phyloP scores from a whole-genome alignment of 2,329 filamentous ascomycete species.

The Paecilomyces formosus region DNA sequence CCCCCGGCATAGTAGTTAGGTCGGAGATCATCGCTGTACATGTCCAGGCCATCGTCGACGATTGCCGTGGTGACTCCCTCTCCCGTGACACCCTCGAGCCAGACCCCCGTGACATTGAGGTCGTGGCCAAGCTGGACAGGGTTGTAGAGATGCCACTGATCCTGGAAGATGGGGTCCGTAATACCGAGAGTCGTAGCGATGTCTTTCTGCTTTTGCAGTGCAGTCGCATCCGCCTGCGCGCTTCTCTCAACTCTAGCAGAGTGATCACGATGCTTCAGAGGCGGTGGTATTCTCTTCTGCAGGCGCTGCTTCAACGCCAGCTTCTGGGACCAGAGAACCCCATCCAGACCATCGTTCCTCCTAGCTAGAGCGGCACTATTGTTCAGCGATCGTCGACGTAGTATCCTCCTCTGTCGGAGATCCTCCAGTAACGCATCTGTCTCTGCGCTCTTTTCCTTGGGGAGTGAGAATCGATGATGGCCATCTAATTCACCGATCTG shows the following conservation, averaged over 20 bases:
- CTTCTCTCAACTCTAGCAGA: constrained; percentile 16
- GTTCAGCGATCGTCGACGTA: constrained; percentile 41
- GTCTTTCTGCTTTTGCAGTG: constrained; percentile 51
- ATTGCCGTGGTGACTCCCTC: constrained; percentile 85
- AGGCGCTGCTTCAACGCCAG: constrained; percentile 57
- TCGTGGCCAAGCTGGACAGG: constrained; percentile 74
- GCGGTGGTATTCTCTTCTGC: constrained; percentile 49
- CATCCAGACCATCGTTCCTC: constrained; percentile 55
- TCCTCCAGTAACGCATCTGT: constrained; percentile 46
- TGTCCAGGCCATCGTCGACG: constrained; percentile 91
- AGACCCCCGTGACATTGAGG: constrained; percentile 91
- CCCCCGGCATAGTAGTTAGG: constrained; percentile 90
- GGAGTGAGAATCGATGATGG: constrained; percentile 80
- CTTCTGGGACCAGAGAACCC: constrained; percentile 73
- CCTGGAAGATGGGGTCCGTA: constrained; percentile 78
- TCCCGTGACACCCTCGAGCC: constrained; percentile 85
- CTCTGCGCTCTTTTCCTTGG: constrained; percentile 48
- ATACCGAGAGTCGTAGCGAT: constrained; percentile 66
- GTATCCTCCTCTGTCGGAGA: constrained; percentile 53
- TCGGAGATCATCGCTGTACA: constrained; percentile 87
- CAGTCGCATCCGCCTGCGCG: constrained; percentile 29
- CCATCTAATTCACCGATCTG: constrained; percentile 67
- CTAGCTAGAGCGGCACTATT: constrained; percentile 8
- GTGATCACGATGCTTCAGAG: constrained; percentile 30
- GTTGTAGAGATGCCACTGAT: constrained; percentile 96